Evolutionary conservation across 2,329 filamentous ascomycete species (phyloP).

Genomic region (Calonectria pseudoreteaudii): DNA sequence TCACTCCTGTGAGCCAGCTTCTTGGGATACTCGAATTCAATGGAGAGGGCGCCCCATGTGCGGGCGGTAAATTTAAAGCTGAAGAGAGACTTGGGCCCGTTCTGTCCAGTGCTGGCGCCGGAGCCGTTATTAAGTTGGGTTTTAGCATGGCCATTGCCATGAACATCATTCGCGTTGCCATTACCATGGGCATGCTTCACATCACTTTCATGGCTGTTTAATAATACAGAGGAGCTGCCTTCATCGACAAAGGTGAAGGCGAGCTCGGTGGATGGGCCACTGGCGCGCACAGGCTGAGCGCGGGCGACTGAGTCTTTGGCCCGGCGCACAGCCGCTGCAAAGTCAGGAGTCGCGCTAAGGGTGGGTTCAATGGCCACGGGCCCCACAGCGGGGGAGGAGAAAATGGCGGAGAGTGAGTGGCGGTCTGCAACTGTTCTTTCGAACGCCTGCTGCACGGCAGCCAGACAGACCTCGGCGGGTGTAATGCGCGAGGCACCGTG

Average conservation of each 20-base stretch:
- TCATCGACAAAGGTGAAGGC: constrained; percentile 10
- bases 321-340: constrained; percentile 7
- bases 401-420: constrained; percentile 8
- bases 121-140: constrained; percentile 7
- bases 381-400: constrained; percentile 12
- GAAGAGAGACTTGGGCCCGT: constrained; percentile 3
- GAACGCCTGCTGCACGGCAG: constrained; percentile 14
- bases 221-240: constrained; percentile 5
- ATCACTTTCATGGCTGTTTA: constrained; percentile 13
- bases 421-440: constrained; percentile 11
- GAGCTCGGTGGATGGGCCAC: neutral
- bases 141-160: constrained; percentile 11
- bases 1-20: neutral
- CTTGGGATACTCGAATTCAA: constrained; percentile 19
- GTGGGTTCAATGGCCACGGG: constrained; percentile 1
- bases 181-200: neutral
- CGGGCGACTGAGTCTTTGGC: constrained; percentile 15
- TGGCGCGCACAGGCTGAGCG: neutral
- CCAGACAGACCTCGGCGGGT: constrained; percentile 12
- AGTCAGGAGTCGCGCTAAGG: neutral
- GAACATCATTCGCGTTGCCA: neutral
- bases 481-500: constrained; percentile 4
- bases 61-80: constrained; percentile 13
- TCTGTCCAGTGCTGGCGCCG: neutral
- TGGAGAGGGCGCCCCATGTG: constrained; percentile 3